These are phyloP conservation scores for Phytopythium delawarense DNA, from an alignment of 352 stramenopile genomes.

Conservation along the genomic window DNA sequence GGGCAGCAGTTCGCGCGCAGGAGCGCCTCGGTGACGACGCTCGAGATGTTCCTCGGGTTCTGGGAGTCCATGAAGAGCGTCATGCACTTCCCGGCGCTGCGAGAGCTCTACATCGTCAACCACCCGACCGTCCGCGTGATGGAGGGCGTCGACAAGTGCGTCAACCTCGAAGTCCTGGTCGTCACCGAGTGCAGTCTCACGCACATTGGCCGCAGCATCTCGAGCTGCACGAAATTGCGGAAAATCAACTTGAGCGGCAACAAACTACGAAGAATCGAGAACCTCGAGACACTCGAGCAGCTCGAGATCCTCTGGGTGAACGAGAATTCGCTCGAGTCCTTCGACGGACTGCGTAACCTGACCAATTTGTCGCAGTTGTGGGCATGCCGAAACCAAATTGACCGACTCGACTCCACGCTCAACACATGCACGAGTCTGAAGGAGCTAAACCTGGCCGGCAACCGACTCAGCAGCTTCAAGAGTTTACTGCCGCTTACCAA, in stretches of 20 bases:
- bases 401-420: conserved; percentile 56
- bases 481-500: conserved; percentile 69
- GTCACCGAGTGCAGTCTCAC: conserved; percentile 64
- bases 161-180: conserved; percentile 53
- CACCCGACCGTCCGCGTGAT: conserved; percentile 57
- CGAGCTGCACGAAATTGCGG: conserved; percentile 39
- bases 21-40: conserved; percentile 24
- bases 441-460: conserved; percentile 87
- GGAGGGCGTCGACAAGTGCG: conserved; percentile 48
- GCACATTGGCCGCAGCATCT: conserved; percentile 35
- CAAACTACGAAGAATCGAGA: conserved; percentile 46
- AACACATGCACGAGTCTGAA: conserved; percentile 48
- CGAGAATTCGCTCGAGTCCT: conserved; percentile 60
- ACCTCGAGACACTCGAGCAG: conserved; percentile 42
- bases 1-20: conserved; percentile 49
- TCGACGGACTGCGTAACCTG: conserved; percentile 53
- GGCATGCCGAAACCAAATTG: conserved; percentile 70
- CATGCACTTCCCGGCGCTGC: conserved; percentile 53
- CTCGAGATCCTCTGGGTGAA: conserved; percentile 83
- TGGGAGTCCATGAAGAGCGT: conserved; percentile 69
- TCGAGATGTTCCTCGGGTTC: conserved; percentile 81
- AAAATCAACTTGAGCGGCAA: conserved; percentile 77
- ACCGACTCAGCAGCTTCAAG: conserved; percentile 85
- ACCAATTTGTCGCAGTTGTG: conserved; percentile 62
- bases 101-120: conserved; percentile 72